These are phyloP conservation scores for Syncephalastrum monosporum DNA, from an alignment of 371 early-diverging fungal species.

Conservation along the genomic window DNA sequence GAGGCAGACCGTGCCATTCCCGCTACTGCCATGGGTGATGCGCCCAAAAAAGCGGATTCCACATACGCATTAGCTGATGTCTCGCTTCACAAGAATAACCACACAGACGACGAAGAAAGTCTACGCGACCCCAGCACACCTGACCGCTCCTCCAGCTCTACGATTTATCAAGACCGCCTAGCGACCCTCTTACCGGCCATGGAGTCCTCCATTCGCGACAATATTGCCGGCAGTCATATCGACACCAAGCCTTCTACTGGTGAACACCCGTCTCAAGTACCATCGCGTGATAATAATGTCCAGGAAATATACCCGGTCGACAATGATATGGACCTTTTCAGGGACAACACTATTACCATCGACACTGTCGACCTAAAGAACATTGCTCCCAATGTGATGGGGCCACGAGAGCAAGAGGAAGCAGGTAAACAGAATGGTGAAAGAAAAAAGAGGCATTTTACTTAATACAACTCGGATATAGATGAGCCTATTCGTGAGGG, in stretches of 20 bases:
- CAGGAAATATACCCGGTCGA: not conserved
- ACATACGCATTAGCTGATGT: not conserved
- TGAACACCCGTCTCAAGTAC: no score
- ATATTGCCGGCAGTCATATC: not conserved
- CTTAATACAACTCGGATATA: slow-evolving; percentile 5
- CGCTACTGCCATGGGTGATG: slow-evolving; percentile 3
- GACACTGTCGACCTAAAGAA: slow-evolving; percentile 15
- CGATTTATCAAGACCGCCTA: slow-evolving; percentile 6
- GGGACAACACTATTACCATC: slow-evolving; percentile 9
- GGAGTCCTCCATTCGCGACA: slow-evolving; percentile 14
- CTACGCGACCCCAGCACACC: not conserved
- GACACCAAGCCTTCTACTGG: no score
- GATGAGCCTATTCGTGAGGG: slow-evolving; percentile 45
- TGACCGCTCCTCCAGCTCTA: no score
- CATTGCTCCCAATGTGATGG: slow-evolving; percentile 35
- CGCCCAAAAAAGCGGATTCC: slow-evolving; percentile 1
- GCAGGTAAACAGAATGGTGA: slow-evolving; percentile 26
- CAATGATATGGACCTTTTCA: slow-evolving; percentile 5
- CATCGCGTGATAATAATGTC: not conserved
- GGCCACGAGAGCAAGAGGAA: slow-evolving; percentile 49
- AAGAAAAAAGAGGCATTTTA: not conserved
- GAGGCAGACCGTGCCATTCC: slow-evolving; percentile 2
- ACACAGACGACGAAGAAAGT: not conserved
- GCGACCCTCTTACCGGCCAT: slow-evolving; percentile 18
- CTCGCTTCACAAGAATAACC: not conserved